Base-by-base conservation (phyloP, 2,329 filamentous ascomycete species). In the Cladosporium sp. region DNA sequence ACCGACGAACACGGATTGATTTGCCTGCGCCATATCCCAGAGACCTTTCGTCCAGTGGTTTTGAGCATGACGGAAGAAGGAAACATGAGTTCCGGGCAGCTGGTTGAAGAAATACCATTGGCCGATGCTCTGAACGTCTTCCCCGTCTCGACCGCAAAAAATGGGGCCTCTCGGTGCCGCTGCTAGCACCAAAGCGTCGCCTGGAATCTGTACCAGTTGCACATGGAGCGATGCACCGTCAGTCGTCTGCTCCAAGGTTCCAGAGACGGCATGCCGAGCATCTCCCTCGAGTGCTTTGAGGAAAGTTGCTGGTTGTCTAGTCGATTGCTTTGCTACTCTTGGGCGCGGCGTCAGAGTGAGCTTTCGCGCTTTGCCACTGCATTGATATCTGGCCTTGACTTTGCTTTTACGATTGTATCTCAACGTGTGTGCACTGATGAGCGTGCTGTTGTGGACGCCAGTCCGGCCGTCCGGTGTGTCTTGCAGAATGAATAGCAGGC, bases 41-140 rank as follows among this genome's bases (percentile, higher is more conserved):
- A 52, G 35, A 28, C 49, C 49, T 5, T 39, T 52, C n/a, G 36
- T 40, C 49, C 49, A 52, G 49, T 52, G 49, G 7, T 52, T 32
- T 4, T 52, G 49, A 8, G 49, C 49, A 19, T 39, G 36, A 9
- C 22, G 35, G 10, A 52, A 52, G 35, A 28, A 42, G 3, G 35
- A 32, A 19, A 13, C 35, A 28, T 52, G 35, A 32, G 13, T 19
- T 20, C 32, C 36, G n/a, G 25, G 36, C 22, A 52, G 22, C 15
- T 52, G 49, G n/a, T 19, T 52, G 22, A 20, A 36, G 24, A 52
- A 52, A 40, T 52, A 52, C 49, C 49, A 52, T 40, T 52, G 49
- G 8, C 22, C 49, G 20, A 52, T 52, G 49, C 36, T 40, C 22
- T 52, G 36, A 15, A 32, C 17, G 36, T 49, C 47, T 49, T 49